A percentile compares a stretch with the other conserved stretches of the same genome.
Conservation (phyloP, 352 stramenopile species). For the Phytophthora sansomeana region DNA sequence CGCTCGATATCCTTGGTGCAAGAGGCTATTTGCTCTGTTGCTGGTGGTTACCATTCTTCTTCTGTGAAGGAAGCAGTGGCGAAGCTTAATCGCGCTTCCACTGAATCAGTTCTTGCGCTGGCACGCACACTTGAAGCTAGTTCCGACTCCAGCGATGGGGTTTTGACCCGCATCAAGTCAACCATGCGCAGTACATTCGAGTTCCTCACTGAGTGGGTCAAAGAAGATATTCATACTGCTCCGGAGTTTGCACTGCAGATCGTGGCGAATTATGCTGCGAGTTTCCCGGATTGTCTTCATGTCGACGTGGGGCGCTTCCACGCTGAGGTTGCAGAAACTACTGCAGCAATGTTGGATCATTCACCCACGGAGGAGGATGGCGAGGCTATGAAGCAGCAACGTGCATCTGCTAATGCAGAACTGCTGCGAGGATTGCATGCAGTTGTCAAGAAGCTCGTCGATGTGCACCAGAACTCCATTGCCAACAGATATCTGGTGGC, state of each 20-base stretch:
- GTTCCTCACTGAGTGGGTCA: conserved; percentile 50
- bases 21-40: conserved; percentile 44
- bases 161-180: conserved; percentile 27
- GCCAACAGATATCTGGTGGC: conserved; percentile 56
- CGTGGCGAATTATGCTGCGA: conserved; percentile 41
- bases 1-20: conserved; percentile 47
- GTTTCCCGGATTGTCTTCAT: conserved; percentile 41
- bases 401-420: conserved; percentile 29
- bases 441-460: conserved; percentile 57
- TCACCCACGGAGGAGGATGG: conserved; percentile 14
- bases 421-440: conserved; percentile 46
- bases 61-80: conserved; percentile 42
- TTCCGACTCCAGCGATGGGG: not conserved
- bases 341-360: conserved; percentile 30
- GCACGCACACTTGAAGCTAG: conserved; percentile 38
- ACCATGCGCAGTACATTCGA: conserved; percentile 42
- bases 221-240: conserved; percentile 42
- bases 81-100: conserved; percentile 49
- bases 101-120: conserved; percentile 51
- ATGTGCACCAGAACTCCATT: conserved; percentile 42
- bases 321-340: conserved; percentile 35
- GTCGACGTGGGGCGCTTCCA: conserved; percentile 48
- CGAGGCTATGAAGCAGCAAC: conserved; percentile 25
- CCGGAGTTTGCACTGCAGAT: conserved; percentile 56
- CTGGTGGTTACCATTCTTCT: conserved; percentile 23